phyloP scores from a whole-genome alignment of 2,329 filamentous ascomycete genomes.

The Furcasterigmium sp. region DNA sequence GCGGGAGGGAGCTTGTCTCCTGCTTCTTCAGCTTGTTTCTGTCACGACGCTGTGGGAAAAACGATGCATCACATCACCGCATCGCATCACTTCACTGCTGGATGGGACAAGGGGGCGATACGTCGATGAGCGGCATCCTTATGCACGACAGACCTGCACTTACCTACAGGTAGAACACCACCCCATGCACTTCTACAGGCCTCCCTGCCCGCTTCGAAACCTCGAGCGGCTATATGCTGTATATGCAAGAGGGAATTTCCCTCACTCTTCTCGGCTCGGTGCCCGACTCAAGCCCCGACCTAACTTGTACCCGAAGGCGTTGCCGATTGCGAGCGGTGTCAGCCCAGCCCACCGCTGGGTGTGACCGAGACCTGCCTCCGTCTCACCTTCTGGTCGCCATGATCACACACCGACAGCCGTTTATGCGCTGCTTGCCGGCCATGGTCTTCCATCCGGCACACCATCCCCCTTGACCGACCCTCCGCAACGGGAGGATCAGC shows the following conservation, averaged over 20 bases:
- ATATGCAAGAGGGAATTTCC: not conserved
- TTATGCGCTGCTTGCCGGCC: not conserved
- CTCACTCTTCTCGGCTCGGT: too few species aligned
- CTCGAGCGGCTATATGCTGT: not conserved
- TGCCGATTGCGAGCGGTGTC: too few species aligned
- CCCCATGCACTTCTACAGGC: not conserved
- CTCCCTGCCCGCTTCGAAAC: not conserved
- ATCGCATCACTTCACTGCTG: too few species aligned
- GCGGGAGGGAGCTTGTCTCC: too few species aligned
- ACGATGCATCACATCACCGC: too few species aligned
- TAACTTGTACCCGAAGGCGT: too few species aligned
- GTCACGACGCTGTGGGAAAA: too few species aligned
- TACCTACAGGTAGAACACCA: conserved; percentile 2
- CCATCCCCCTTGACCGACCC: not conserved
- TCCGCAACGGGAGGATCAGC: too few species aligned
- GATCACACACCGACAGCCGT: not conserved
- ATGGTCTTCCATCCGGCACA: not conserved
- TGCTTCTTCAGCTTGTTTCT: too few species aligned
- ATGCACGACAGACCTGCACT: conserved; percentile 14
- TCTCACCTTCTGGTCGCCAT: too few species aligned
- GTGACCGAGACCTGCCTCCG: too few species aligned
- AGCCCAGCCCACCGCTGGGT: not conserved
- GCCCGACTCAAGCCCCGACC: too few species aligned
- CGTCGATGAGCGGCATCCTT: conserved; percentile 11
- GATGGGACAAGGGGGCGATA: not conserved